phyloP scores from a whole-genome alignment of 176 grass and related monocot species.

The Oryza nivara region DNA sequence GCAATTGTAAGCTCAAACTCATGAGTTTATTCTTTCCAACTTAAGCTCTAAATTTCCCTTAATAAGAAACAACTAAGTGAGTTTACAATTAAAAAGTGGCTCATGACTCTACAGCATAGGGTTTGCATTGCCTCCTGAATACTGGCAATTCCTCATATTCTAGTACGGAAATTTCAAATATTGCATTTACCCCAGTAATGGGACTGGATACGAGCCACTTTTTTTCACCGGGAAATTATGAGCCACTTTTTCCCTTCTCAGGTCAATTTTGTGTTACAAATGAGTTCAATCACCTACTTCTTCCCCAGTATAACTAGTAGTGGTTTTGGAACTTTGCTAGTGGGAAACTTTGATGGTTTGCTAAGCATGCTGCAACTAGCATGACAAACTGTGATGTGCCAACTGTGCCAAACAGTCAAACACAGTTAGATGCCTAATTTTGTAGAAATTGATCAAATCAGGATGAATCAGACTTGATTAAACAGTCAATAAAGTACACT shows the following conservation, averaged over 20 bases:
- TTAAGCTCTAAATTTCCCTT: neutral
- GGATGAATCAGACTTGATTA: neutral
- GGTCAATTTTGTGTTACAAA: neutral
- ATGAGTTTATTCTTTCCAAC: neutral
- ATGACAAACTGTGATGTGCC: neutral
- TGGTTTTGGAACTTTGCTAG: neutral
- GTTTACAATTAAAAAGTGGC: neutral
- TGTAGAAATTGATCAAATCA: neutral
- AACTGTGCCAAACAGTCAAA: neutral
- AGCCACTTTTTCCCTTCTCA: neutral
- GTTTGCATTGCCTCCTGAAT: neutral
- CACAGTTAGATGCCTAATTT: neutral
- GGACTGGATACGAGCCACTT: neutral
- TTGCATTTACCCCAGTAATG: neutral
- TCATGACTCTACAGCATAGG: neutral
- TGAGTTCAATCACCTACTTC: neutral
- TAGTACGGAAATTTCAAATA: neutral
- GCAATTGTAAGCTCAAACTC: neutral
- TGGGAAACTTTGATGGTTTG: neutral
- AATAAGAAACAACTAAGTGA: neutral
- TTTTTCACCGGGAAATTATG: too few relatives aligned
- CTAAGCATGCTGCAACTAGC: neutral
- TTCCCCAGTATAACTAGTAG: neutral
- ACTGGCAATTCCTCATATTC: neutral
- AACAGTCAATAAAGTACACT: neutral